Percentiles rank a stretch among this genome's conserved stretches.
Evolutionary conservation across 768 basidiomycete species (phyloP).

Genomic region (Tephrocybe sp.): DNA sequence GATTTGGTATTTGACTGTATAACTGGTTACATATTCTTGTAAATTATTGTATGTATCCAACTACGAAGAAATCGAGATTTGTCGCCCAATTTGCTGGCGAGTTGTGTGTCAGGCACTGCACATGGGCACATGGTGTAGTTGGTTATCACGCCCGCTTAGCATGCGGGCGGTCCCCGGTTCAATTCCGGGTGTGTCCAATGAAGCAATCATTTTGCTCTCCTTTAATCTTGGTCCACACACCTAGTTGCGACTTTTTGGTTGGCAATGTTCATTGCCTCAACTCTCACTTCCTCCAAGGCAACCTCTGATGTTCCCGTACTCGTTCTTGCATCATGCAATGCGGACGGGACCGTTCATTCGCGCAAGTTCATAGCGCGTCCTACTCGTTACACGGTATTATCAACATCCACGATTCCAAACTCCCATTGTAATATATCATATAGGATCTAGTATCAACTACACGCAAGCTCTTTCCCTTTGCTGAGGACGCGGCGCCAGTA

Average conservation of each 20-base stretch:
- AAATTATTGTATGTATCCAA: neutral
- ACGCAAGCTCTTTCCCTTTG: constrained; percentile 18
- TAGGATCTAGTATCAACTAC: constrained; percentile 24
- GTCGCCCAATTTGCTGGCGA: too few relatives aligned
- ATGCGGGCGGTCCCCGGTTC: constrained; percentile 31
- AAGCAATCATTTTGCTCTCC: neutral
- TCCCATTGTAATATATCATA: too few relatives aligned
- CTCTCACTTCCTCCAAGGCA: constrained; percentile 16
- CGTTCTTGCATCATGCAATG: constrained; percentile 20
- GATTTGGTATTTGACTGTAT: neutral
- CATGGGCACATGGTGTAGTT: constrained; percentile 31
- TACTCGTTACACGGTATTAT: constrained; percentile 21
- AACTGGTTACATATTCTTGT: neutral
- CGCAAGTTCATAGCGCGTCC: constrained; percentile 26
- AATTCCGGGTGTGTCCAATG: constrained; percentile 30
- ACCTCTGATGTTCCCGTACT: constrained; percentile 23
- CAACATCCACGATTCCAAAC: too few relatives aligned
- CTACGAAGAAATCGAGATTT: neutral
- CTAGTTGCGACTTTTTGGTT: neutral
- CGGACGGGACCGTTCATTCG: neutral
- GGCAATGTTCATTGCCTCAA: constrained; percentile 22
- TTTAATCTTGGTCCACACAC: neutral
- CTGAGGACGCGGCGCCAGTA: constrained; percentile 1
- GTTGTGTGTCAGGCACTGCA: too few relatives aligned
- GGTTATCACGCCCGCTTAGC: constrained; percentile 33